Conservation (phyloP, 768 basidiomycete genomes). For the Boletus sp. region DNA sequence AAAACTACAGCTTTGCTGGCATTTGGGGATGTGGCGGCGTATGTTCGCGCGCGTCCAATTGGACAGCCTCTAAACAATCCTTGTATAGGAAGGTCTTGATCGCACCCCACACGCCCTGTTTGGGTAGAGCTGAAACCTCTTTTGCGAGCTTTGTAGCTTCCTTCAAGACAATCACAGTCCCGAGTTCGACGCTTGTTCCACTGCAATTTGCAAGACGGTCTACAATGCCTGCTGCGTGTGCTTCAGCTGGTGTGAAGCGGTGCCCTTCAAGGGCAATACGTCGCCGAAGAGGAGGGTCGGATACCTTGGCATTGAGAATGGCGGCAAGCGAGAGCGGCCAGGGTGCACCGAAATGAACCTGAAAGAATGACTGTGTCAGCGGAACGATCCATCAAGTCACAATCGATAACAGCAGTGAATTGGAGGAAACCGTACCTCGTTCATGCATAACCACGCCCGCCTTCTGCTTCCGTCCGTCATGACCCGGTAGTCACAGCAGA, state of each 20-base stretch:
- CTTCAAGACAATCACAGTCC: constrained; percentile 55
- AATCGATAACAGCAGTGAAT: neutral
- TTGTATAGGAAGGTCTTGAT: constrained; percentile 65
- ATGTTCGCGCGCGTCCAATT: constrained; percentile 16
- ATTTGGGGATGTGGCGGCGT: neutral
- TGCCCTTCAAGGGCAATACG: constrained; percentile 79
- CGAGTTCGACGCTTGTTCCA: constrained; percentile 44
- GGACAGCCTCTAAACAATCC: constrained; percentile 46
- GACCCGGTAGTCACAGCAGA: constrained; percentile 85
- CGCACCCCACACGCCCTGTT: constrained; percentile 64
- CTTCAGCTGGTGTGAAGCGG: constrained; percentile 72
- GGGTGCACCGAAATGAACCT: constrained; percentile 81
- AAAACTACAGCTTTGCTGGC: constrained; percentile 17
- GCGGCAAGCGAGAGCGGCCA: constrained; percentile 72
- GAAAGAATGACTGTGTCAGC: neutral
- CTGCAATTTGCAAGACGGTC: constrained; percentile 50
- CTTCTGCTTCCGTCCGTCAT: constrained; percentile 80
- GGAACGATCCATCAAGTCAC: neutral
- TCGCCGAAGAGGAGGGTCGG: constrained; percentile 54
- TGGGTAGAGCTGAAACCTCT: constrained; percentile 47
- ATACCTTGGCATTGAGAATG: constrained; percentile 61
- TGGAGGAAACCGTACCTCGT: constrained; percentile 54
- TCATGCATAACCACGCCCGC: constrained; percentile 89
- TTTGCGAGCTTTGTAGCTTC: constrained; percentile 65
- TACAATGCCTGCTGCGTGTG: constrained; percentile 60